phyloP scores from a whole-genome alignment of 176 grass and related monocot genomes.

The Carex scoparia region DNA sequence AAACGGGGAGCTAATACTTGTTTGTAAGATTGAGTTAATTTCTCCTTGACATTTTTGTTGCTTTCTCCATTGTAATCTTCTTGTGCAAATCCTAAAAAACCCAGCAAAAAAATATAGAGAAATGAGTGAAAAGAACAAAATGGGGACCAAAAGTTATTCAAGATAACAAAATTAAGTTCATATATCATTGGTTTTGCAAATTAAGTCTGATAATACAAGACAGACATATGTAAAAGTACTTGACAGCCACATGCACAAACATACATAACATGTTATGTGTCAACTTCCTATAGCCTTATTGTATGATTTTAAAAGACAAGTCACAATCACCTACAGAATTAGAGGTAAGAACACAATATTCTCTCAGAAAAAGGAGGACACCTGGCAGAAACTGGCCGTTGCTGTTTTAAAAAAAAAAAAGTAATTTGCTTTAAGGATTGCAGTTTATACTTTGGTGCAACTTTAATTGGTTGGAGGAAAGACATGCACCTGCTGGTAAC shows the following conservation, averaged over 20 bases:
- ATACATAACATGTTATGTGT: conserved; percentile 1
- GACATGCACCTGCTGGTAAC: not conserved
- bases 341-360: conserved; percentile 9
- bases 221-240: conserved; percentile 13
- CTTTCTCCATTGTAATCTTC: conserved; percentile 44
- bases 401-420: conserved; percentile 8
- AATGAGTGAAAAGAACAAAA: not conserved
- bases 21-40: conserved; percentile 61
- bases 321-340: conserved; percentile 10
- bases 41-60: conserved; percentile 57
- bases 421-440: conserved; percentile 24
- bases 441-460: conserved; percentile 1
- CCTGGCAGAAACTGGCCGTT: not conserved
- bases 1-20: conserved; percentile 49
- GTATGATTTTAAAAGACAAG: conserved; percentile 8
- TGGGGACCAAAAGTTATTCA: not conserved
- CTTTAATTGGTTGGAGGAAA: not conserved
- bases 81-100: conserved; percentile 58
- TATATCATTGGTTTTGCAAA: not conserved
- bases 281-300: not conserved
- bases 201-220: not conserved
- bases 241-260: not conserved
- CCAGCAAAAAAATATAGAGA: not conserved
- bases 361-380: not conserved
- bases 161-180: not conserved